These are phyloP conservation scores for Arachis hypogaea DNA, from an alignment of 306 rosid genomes.

Conservation along the genomic window DNA sequence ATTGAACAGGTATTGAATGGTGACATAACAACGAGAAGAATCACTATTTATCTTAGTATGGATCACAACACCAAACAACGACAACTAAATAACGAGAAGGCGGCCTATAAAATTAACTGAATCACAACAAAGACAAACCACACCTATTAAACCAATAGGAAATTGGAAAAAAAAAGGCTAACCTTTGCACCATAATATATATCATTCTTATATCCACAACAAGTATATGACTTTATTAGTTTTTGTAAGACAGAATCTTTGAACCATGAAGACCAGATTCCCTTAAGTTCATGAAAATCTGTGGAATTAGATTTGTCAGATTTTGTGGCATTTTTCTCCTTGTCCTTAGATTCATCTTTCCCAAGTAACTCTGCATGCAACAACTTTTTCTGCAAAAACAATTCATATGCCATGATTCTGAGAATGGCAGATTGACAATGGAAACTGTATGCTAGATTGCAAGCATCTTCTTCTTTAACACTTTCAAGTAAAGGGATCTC, in stretches of 20 bases:
- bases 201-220: conserved; percentile 52
- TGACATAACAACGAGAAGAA: not conserved
- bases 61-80: conserved; percentile 16
- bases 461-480: conserved; percentile 54
- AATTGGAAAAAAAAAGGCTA: conserved; percentile 21
- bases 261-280: conserved; percentile 66
- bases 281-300: conserved; percentile 49
- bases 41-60: too few relatives aligned
- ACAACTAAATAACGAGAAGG: not conserved
- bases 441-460: conserved; percentile 58
- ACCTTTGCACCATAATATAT: conserved; percentile 70
- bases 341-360: conserved; percentile 65
- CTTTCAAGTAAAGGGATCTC: conserved; percentile 46
- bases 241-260: conserved; percentile 63
- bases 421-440: conserved; percentile 73
- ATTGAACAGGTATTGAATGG: conserved; percentile 11
- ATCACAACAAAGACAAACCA: not conserved
- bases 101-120: conserved; percentile 26
- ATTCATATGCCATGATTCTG: conserved; percentile 73
- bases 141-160: conserved; percentile 10
- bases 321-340: conserved; percentile 44
- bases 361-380: conserved; percentile 64
- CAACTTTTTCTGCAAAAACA: conserved; percentile 82
- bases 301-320: conserved; percentile 52
- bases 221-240: conserved; percentile 64